Percentiles rank a stretch among this genome's conserved stretches.
Evolutionary conservation across 345 rosid genomes (phyloP).

Genomic region (Gossypium longicalyx): DNA sequence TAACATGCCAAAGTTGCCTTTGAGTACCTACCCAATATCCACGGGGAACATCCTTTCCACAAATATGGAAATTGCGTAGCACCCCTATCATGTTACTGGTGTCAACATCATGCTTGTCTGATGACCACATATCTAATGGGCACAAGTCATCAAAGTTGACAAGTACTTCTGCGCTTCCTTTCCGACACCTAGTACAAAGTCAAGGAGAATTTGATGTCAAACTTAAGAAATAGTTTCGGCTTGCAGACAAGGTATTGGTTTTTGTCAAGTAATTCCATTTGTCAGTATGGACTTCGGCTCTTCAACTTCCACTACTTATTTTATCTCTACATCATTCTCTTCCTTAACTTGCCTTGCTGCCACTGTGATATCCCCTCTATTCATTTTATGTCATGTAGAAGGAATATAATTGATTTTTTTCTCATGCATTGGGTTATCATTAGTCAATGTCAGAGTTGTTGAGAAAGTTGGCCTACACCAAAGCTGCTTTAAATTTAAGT

Average conservation of each 20-base stretch:
- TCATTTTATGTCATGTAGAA: background rate
- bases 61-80: conserved; percentile 50
- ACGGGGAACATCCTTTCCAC: conserved; percentile 95
- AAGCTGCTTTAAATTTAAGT: background rate
- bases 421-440: background rate
- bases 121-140: conserved; percentile 44
- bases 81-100: conserved; percentile 28
- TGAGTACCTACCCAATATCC: conserved; percentile 77
- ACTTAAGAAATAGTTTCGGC: conserved; percentile 48
- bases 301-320: background rate
- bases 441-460: background rate
- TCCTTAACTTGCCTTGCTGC: background rate
- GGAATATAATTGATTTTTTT: background rate
- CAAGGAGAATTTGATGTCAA: conserved; percentile 60
- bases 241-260: conserved; percentile 52
- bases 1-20: conserved; percentile 8
- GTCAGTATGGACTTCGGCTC: background rate
- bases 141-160: conserved; percentile 73
- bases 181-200: conserved; percentile 67
- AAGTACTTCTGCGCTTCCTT: conserved; percentile 84
- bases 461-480: background rate
- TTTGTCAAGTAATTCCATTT: background rate
- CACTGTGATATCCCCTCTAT: background rate
- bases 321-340: background rate
- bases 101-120: conserved; percentile 32